phyloP scores from a whole-genome alignment of 768 basidiomycete species.

The Phylloporus arenicola region DNA sequence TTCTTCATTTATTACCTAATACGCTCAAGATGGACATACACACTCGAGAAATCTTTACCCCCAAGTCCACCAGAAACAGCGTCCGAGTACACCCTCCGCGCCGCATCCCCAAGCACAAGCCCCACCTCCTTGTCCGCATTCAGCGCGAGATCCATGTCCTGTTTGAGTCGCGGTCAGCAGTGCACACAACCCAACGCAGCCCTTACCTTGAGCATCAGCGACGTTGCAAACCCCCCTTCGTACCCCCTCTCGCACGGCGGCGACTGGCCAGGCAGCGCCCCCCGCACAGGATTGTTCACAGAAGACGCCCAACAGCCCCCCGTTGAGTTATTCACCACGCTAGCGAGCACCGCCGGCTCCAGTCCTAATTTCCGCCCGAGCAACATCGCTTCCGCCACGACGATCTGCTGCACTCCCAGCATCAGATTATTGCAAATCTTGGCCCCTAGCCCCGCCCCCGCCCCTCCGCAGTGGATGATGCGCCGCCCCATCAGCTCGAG shows the following conservation, averaged over 20 bases:
- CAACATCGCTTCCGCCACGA: slow-evolving; percentile 86
- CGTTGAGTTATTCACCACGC: slow-evolving; percentile 81
- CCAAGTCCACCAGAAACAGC: slow-evolving; percentile 53
- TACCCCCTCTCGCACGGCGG: slow-evolving; percentile 82
- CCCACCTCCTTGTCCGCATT: slow-evolving; percentile 41
- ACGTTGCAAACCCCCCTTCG: slow-evolving; percentile 81
- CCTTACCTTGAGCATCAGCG: slow-evolving; percentile 75
- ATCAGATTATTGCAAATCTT: slow-evolving; percentile 90
- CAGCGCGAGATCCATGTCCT: slow-evolving; percentile 85
- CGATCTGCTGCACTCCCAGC: slow-evolving; percentile 76
- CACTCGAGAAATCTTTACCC: slow-evolving; percentile 74
- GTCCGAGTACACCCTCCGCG: slow-evolving; percentile 55
- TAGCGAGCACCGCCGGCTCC: slow-evolving; percentile 67
- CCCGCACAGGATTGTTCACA: slow-evolving; percentile 84
- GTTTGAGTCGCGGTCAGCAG: background rate
- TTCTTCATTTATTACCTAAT: slow-evolving; percentile 19
- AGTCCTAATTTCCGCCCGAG: slow-evolving; percentile 79
- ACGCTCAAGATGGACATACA: slow-evolving; percentile 58
- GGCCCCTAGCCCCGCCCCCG: slow-evolving; percentile 77
- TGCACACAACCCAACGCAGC: background rate
- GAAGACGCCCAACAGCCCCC: slow-evolving; percentile 81
- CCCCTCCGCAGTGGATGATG: slow-evolving; percentile 77
- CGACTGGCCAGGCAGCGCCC: slow-evolving; percentile 60
- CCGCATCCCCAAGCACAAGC: slow-evolving; percentile 62
- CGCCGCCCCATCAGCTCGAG: slow-evolving; percentile 74